Percentiles rank a stretch among this genome's conserved stretches.
Conservation (phyloP, 176 grass and related monocot species). For the Lolium rigidum region DNA sequence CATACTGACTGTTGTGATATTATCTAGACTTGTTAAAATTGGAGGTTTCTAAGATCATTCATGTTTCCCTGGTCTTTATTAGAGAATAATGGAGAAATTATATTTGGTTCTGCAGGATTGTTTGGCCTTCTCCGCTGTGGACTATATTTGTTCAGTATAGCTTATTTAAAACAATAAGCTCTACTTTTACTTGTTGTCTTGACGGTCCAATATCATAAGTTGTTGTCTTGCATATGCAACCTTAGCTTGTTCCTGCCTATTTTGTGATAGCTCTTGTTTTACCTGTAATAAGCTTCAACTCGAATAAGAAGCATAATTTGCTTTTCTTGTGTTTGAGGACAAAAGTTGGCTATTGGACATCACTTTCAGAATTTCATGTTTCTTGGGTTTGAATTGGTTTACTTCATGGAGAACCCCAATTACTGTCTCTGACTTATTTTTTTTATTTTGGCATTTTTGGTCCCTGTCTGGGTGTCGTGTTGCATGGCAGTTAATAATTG, state of each 20-base stretch:
- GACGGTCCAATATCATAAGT: background rate
- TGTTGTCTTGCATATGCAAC: background rate
- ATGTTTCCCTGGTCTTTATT: background rate
- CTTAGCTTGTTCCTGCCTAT: background rate
- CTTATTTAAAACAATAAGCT: background rate
- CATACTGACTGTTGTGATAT: background rate
- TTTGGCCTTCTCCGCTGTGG: background rate
- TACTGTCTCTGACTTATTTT: too few relatives aligned
- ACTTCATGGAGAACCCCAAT: too few relatives aligned
- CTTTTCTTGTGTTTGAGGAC: too few relatives aligned
- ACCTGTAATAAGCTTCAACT: too few relatives aligned
- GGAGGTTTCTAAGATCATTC: background rate
- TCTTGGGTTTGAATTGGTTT: too few relatives aligned
- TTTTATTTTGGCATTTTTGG: too few relatives aligned
- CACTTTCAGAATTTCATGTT: too few relatives aligned
- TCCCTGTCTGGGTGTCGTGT: too few relatives aligned
- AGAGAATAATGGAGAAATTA: constrained; percentile 1
- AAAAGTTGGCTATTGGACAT: too few relatives aligned
- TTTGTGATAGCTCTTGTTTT: background rate
- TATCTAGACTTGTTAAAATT: background rate
- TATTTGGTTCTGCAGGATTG: background rate
- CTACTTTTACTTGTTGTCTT: background rate
- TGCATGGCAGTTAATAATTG: too few relatives aligned
- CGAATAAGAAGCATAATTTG: too few relatives aligned
- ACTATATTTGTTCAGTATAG: background rate